Evolutionary conservation across 192 early-diverging fungal genomes (phyloP).

Genomic region (Allomyces javanicus): DNA sequence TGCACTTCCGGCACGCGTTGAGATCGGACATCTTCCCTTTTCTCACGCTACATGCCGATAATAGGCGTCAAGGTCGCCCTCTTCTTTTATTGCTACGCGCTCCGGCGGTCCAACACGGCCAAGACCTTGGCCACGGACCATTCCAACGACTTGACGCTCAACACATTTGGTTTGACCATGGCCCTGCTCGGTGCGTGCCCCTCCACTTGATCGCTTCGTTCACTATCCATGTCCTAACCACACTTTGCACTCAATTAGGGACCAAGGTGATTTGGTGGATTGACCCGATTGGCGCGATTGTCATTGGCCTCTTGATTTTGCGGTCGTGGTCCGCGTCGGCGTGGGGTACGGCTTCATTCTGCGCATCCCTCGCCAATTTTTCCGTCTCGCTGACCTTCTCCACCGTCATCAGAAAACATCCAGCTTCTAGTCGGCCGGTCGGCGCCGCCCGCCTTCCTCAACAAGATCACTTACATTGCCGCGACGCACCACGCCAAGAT

Average conservation of each 20-base stretch:
- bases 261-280: slow-evolving; percentile 40
- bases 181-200: slow-evolving; percentile 23
- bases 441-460: slow-evolving; percentile 58
- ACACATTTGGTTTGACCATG: slow-evolving; percentile 46
- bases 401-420: slow-evolving; percentile 31
- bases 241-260: not conserved
- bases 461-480: slow-evolving; percentile 70
- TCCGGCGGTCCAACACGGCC: slow-evolving; percentile 37
- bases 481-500: slow-evolving; percentile 47
- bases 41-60: not conserved
- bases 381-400: not conserved
- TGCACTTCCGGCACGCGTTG: no score
- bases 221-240: not conserved
- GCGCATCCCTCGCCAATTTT: not conserved
- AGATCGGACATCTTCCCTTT: not conserved
- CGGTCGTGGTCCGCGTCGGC: slow-evolving; percentile 44
- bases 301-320: slow-evolving; percentile 46
- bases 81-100: slow-evolving; percentile 43
- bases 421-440: slow-evolving; percentile 61
- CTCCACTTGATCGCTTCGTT: not conserved
- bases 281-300: slow-evolving; percentile 48
- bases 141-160: slow-evolving; percentile 53
- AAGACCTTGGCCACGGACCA: slow-evolving; percentile 48
- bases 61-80: slow-evolving; percentile 36
- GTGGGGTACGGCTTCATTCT: slow-evolving; percentile 15